Evolutionary conservation across 2,329 filamentous ascomycete species (phyloP).

Genomic region (Xylaria sp.): DNA sequence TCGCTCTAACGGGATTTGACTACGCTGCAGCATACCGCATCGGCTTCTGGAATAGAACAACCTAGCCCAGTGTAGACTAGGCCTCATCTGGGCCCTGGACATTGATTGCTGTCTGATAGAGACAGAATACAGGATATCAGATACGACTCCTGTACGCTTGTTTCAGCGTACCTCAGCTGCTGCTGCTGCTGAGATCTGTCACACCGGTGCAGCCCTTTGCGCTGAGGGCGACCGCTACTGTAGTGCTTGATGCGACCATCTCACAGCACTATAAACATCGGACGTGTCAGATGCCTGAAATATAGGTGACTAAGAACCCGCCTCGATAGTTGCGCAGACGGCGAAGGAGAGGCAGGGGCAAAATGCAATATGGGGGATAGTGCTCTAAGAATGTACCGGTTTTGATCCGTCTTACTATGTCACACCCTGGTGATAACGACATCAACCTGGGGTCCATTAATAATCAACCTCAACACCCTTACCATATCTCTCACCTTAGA

Average conservation of each 20-base stretch:
- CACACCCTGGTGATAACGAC: constrained; percentile 31
- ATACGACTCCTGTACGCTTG: neutral
- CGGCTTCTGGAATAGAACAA: neutral
- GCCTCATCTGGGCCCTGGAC: constrained; percentile 1
- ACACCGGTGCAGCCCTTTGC: constrained; percentile 8
- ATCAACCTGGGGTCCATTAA: constrained; percentile 31
- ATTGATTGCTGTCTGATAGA: neutral
- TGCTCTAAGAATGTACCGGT: constrained; percentile 26
- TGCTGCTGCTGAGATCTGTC: constrained; percentile 17
- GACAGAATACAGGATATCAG: neutral
- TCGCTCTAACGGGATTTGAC: constrained; percentile 11
- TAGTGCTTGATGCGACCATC: constrained; percentile 8
- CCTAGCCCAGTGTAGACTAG: neutral
- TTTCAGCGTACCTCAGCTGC: constrained; percentile 4
- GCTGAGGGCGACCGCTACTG: constrained; percentile 6
- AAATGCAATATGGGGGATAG: constrained; percentile 34
- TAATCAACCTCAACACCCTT: constrained; percentile 34
- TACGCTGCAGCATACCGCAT: constrained; percentile 19
- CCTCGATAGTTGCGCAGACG: constrained; percentile 15
- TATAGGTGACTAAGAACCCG: neutral
- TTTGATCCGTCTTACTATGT: constrained; percentile 36
- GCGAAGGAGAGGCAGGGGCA: constrained; percentile 1
- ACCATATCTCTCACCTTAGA: constrained; percentile 18
- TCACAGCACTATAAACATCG: neutral
- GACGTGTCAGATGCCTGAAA: neutral